Percentiles rank a stretch among this genome's conserved stretches.
Conservation (phyloP, 2,329 filamentous ascomycete genomes). For the Sphaerostilbella broomeana region DNA sequence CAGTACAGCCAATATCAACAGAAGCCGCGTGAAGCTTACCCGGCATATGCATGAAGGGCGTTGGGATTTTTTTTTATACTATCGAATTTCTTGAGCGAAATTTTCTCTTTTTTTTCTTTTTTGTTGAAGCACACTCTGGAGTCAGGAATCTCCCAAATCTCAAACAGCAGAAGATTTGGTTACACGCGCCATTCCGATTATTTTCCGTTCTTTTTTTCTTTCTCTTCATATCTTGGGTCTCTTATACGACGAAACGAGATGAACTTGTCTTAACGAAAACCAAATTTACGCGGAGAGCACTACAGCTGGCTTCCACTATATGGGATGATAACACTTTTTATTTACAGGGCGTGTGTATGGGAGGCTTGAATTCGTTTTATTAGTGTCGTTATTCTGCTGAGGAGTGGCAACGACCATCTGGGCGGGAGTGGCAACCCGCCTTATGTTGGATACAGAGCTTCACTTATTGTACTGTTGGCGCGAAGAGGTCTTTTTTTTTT, state of each 20-base stretch:
- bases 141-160: neutral
- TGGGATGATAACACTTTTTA: conserved; percentile 18
- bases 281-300: conserved; percentile 21
- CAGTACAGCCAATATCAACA: conserved; percentile 23
- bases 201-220: conserved; percentile 11
- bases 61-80: conserved; percentile 7
- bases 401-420: neutral
- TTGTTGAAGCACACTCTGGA: conserved; percentile 7
- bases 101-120: conserved; percentile 8
- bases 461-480: conserved; percentile 7
- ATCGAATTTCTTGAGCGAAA: neutral
- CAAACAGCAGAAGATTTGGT: neutral
- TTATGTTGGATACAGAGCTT: conserved; percentile 1
- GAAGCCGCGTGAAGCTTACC: conserved; percentile 20
- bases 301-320: conserved; percentile 19
- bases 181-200: neutral
- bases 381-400: conserved; percentile 14
- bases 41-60: conserved; percentile 19
- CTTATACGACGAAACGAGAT: conserved; percentile 25
- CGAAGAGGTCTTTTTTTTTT: conserved; percentile 7
- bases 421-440: neutral
- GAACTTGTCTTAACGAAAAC: conserved; percentile 28
- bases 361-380: conserved; percentile 16
- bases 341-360: conserved; percentile 14
- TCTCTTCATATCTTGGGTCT: conserved; percentile 18